A percentile compares a stretch with the other conserved stretches of the same genome.
Conservation (phyloP, 139 green algal genomes). For the Dunaliella sp. region DNA sequence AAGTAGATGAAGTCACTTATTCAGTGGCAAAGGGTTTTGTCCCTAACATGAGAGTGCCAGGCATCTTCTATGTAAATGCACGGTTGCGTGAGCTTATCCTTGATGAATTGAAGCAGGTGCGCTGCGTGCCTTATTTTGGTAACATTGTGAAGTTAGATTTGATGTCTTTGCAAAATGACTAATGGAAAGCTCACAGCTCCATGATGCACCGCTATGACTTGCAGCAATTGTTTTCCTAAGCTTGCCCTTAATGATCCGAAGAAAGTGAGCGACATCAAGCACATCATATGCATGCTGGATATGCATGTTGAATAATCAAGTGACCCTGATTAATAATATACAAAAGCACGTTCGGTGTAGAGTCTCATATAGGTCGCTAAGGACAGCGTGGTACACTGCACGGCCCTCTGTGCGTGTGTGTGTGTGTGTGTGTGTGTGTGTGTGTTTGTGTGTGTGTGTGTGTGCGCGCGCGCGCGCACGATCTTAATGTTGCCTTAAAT, state of each 20-base stretch:
- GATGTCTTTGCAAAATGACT: background rate
- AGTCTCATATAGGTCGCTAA: no score
- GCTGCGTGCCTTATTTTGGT: no score
- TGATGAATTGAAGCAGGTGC: background rate
- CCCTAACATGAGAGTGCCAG: slow-evolving; percentile 78
- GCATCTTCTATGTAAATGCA: slow-evolving; percentile 70
- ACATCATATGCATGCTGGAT: background rate
- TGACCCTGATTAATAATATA: no score
- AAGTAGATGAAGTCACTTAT: slow-evolving; percentile 43
- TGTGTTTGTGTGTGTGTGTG: no score
- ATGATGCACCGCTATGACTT: background rate
- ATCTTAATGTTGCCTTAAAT: no score
- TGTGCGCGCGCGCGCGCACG: no score
- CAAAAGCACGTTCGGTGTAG: no score
- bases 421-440: no score
- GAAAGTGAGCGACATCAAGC: background rate
- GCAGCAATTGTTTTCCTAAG: background rate
- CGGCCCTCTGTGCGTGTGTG: no score
- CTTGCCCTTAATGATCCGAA: background rate
- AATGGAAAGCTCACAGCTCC: background rate
- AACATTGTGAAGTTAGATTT: no score
- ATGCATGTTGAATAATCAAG: no score
- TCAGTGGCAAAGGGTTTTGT: slow-evolving; percentile 69
- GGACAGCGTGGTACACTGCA: no score
- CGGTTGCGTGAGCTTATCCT: background rate